Percentiles rank a stretch among this genome's conserved stretches.
These are phyloP conservation scores for Globisporangium emineosum DNA, from an alignment of 352 stramenopile species.

Conservation along the genomic window DNA sequence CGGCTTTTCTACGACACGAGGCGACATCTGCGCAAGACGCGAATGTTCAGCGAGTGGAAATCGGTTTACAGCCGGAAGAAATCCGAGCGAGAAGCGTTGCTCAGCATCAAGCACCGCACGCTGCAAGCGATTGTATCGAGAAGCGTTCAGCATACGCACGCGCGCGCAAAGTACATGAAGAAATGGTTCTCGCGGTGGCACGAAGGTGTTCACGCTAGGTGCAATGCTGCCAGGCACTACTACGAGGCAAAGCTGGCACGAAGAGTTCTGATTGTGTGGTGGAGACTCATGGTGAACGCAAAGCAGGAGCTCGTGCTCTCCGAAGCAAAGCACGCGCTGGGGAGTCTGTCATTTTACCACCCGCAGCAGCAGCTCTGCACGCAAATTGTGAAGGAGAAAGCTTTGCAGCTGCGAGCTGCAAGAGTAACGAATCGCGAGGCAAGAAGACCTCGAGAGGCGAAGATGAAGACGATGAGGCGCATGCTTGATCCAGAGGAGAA, in stretches of 20 bases:
- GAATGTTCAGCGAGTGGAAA: constrained; percentile 9
- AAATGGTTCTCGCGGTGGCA: constrained; percentile 16
- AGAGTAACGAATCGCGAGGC: neutral
- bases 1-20: constrained; percentile 24
- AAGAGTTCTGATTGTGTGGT: constrained; percentile 32
- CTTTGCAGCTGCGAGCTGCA: neutral
- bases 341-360: constrained; percentile 38
- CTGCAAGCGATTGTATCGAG: constrained; percentile 6
- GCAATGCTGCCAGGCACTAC: constrained; percentile 13
- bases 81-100: neutral
- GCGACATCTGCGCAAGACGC: neutral
- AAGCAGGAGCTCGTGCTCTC: constrained; percentile 55
- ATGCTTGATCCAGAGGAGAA: constrained; percentile 36
- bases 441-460: constrained; percentile 3
- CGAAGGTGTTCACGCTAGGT: neutral
- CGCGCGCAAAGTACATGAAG: constrained; percentile 2
- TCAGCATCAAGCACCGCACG: neutral
- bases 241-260: constrained; percentile 19
- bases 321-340: constrained; percentile 31
- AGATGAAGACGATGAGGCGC: constrained; percentile 25
- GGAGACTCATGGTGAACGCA: constrained; percentile 36
- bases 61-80: neutral
- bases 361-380: constrained; percentile 25
- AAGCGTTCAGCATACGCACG: neutral
- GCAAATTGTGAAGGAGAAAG: constrained; percentile 14